Conservation (phyloP, 2,329 filamentous ascomycete genomes). For the Penicillium sp. region DNA sequence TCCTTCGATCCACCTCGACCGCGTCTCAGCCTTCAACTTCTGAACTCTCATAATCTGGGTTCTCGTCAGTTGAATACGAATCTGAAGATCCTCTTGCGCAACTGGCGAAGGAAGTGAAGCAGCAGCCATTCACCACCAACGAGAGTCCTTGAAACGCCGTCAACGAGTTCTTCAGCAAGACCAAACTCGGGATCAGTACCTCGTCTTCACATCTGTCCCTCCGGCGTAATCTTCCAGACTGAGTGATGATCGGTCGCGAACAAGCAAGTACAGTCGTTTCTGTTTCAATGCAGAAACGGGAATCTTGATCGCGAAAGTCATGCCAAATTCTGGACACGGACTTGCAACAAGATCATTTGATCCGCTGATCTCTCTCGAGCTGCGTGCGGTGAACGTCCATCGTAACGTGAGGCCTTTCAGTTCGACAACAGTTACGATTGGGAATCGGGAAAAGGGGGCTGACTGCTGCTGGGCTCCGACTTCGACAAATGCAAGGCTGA, state of each 20-base stretch:
- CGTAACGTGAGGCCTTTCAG: constrained; percentile 13
- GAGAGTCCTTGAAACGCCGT: constrained; percentile 13
- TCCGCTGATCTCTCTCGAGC: constrained; percentile 9
- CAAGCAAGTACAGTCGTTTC: constrained; percentile 20
- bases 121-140: neutral
- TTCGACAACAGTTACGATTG: constrained; percentile 14
- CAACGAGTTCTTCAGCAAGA: constrained; percentile 15
- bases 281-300: constrained; percentile 17
- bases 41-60: too few species aligned
- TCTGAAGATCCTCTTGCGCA: too few species aligned
- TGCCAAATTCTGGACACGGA: constrained; percentile 14
- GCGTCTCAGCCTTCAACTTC: too few species aligned
- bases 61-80: too few species aligned
- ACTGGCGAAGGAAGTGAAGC: too few species aligned
- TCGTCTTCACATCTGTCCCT: constrained; percentile 19
- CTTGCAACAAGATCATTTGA: constrained; percentile 16
- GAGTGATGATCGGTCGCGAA: constrained; percentile 18
- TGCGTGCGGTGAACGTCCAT: constrained; percentile 11
- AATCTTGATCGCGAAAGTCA: constrained; percentile 19
- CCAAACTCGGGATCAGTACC: constrained; percentile 20
- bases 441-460: constrained; percentile 21
- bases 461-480: constrained; percentile 21
- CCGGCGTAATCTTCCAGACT: constrained; percentile 13
- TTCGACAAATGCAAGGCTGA: constrained; percentile 13
- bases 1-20: too few species aligned